Evolutionary conservation across 2,329 filamentous ascomycete genomes (phyloP).

Genomic region (Teratosphaeria viscida): DNA sequence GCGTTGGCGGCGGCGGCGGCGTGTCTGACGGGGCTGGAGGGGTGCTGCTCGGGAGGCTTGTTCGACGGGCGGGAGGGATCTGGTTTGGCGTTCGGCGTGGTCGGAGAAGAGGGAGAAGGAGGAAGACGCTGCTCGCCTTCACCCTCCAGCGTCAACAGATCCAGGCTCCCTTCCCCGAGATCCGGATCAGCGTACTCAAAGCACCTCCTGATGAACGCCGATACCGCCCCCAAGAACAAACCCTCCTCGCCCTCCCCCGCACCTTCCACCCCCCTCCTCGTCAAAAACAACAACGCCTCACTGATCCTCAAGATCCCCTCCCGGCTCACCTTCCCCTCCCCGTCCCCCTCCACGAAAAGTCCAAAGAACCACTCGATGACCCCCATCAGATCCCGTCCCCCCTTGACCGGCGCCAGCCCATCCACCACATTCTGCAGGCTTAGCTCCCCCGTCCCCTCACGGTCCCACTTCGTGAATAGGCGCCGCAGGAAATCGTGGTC

Average conservation of each 20-base stretch:
- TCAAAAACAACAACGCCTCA: constrained; percentile 86
- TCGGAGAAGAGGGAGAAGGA: background rate
- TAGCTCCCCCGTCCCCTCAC: constrained; percentile 56
- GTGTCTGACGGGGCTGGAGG: background rate
- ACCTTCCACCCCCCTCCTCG: constrained; percentile 62
- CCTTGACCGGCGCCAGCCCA: constrained; percentile 83
- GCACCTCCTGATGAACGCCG: constrained; percentile 87
- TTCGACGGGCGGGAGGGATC: constrained; percentile 18
- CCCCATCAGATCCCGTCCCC: constrained; percentile 91
- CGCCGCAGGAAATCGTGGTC: constrained; percentile 91
- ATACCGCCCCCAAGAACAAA: constrained; percentile 82
- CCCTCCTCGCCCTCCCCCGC: constrained; percentile 54
- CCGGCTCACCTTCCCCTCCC: constrained; percentile 81
- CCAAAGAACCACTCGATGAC: constrained; percentile 98
- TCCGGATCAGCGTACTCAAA: constrained; percentile 98
- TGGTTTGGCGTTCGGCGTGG: constrained; percentile 11
- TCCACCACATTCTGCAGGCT: constrained; percentile 87
- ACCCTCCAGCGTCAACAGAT: constrained; percentile 52
- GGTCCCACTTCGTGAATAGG: constrained; percentile 81
- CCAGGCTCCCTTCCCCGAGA: constrained; percentile 45
- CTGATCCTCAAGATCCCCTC: constrained; percentile 93
- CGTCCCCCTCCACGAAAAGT: constrained; percentile 76
- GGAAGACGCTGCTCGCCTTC: constrained; percentile 20
- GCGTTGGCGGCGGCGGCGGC: constrained; percentile 76
- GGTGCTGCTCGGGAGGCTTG: constrained; percentile 14